Evolutionary conservation across 345 rosid species (phyloP).

Genomic region (Aethionema arabicum): DNA sequence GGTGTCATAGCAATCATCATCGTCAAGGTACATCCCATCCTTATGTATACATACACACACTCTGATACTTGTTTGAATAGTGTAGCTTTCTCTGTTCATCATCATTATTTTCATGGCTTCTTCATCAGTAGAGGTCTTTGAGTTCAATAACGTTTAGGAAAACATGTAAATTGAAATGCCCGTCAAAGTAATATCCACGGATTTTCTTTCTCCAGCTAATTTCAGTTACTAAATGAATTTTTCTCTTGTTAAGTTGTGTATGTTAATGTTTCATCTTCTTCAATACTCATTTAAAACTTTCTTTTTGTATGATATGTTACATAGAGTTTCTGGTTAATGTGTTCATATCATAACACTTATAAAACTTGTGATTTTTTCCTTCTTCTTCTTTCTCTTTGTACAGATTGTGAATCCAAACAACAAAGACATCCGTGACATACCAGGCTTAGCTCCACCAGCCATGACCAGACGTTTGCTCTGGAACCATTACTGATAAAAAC

Average conservation of each 20-base stretch:
- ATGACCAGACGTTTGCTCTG: conserved; percentile 74
- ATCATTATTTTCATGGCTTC: neutral
- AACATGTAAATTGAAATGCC: neutral
- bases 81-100: neutral
- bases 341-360: conserved; percentile 6
- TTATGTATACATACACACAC: neutral
- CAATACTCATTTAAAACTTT: neutral
- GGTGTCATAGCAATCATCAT: conserved; percentile 87
- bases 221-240: neutral
- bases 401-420: conserved; percentile 90
- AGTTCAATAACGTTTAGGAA: neutral
- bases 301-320: conserved; percentile 13
- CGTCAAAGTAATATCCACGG: neutral
- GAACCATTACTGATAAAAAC: conserved; percentile 40
- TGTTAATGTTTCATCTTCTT: conserved; percentile 5
- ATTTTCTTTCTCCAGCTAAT: neutral
- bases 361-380: neutral
- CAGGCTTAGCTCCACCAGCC: conserved; percentile 95
- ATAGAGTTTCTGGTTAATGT: neutral
- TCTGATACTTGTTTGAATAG: neutral
- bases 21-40: conserved; percentile 66
- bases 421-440: conserved; percentile 84
- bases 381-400: neutral
- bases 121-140: neutral
- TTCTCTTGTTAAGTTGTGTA: conserved; percentile 1